These are phyloP conservation scores for Puccinia triticina DNA, from an alignment of 1,284 basidiomycete genomes.

Conservation along the genomic window DNA sequence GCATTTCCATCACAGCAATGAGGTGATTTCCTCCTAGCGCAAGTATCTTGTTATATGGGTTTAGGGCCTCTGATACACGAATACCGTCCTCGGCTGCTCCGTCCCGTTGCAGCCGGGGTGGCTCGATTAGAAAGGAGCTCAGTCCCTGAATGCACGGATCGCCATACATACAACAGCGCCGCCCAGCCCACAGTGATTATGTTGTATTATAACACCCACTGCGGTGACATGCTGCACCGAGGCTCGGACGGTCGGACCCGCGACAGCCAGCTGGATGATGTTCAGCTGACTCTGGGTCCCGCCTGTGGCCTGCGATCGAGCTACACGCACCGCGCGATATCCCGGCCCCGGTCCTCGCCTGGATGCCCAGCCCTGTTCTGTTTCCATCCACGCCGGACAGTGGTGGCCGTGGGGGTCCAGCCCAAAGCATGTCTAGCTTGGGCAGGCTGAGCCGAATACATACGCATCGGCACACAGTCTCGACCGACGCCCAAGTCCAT, in stretches of 20 bases:
- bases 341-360: constrained; percentile 18
- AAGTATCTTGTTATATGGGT: background rate
- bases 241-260: constrained; percentile 17
- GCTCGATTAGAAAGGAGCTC: background rate
- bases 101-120: background rate
- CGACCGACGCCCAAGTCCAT: too few relatives aligned
- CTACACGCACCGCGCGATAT: background rate
- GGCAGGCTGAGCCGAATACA: background rate
- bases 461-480: background rate
- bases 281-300: background rate
- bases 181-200: background rate
- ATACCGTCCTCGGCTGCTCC: constrained; percentile 10
- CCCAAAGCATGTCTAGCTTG: too few relatives aligned
- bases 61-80: background rate
- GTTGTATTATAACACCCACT: background rate
- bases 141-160: constrained; percentile 8
- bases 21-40: background rate
- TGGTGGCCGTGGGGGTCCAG: background rate
- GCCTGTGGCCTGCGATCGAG: background rate
- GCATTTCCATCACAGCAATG: background rate
- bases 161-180: background rate
- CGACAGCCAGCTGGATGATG: too few relatives aligned
- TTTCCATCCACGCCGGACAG: constrained; percentile 14
- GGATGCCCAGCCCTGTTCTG: background rate
- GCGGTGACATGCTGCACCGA: background rate